phyloP scores from a whole-genome alignment of 768 basidiomycete genomes.

The Boletus pseudo-olivaceus region DNA sequence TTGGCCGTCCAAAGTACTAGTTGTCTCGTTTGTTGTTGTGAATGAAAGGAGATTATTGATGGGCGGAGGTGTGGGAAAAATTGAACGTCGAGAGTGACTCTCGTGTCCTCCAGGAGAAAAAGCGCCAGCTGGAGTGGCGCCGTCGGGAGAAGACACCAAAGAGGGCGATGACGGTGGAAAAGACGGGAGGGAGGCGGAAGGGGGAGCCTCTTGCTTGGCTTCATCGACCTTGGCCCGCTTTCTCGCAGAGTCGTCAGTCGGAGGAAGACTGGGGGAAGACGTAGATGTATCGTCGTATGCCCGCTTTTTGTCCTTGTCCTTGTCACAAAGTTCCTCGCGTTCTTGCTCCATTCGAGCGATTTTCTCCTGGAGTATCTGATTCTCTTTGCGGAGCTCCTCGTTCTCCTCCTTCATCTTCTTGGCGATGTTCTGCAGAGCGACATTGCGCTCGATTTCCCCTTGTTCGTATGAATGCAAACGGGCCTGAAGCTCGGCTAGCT shows the following conservation, averaged over 20 bases:
- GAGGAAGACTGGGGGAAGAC: constrained; percentile 25
- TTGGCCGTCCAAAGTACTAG: constrained; percentile 33
- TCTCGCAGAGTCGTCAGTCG: constrained; percentile 22
- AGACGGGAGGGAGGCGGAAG: constrained; percentile 20
- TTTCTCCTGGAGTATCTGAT: constrained; percentile 53
- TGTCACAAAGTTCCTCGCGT: constrained; percentile 27
- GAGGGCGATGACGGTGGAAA: constrained; percentile 42
- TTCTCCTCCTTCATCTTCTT: constrained; percentile 88
- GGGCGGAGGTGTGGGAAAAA: constrained; percentile 29
- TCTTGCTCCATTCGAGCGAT: constrained; percentile 41
- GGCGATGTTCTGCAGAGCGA: constrained; percentile 78
- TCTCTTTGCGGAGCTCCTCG: constrained; percentile 67
- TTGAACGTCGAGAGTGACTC: constrained; percentile 21
- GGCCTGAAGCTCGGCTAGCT: constrained; percentile 83
- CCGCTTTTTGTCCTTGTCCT: constrained; percentile 52
- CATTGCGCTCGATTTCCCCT: constrained; percentile 85
- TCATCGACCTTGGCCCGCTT: constrained; percentile 38
- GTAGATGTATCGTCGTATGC: constrained; percentile 50
- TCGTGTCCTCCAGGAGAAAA: constrained; percentile 34
- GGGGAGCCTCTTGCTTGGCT: constrained; percentile 19
- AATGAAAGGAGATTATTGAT: constrained; percentile 36
- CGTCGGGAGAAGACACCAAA: constrained; percentile 50
- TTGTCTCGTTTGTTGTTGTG: constrained; percentile 31
- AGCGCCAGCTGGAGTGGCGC: constrained; percentile 23
- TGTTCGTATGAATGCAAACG: constrained; percentile 83